Evolutionary conservation across 176 grass and related monocot genomes (phyloP), one percentile per base, ranked within the genome.

Genomic region (Typha latifolia): DNA sequence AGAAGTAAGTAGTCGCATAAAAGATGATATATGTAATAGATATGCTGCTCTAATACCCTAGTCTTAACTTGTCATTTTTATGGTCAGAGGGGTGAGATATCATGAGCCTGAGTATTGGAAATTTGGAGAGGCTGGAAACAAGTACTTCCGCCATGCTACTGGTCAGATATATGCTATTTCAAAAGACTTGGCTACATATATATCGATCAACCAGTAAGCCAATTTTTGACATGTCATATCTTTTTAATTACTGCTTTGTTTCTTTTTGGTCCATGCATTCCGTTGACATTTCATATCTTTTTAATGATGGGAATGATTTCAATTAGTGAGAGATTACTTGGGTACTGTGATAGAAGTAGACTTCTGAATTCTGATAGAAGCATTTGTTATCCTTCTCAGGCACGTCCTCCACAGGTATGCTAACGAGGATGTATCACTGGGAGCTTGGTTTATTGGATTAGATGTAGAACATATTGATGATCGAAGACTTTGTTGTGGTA

Each of bases 401-500:
- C 87, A 90, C 62, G 77, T 86, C 55, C 83, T 90, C 32, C 87
- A 90, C 80, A 90, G 74, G 76, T 86, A 85, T 34, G 91, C 91
- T 7, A 96, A 96, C 48, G 91, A 96, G 67, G 91, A 90, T 66
- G 91, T 96, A 16, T 85, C 84, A 65, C 67, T 96, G 4, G 84
- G 91, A 51, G 82, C 87, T 37, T 96, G 91, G 91, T 61, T 96
- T 10, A 72, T 96, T 20, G 87, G 91, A 8, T 73, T 96, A 47
- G 91, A 96, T 62, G 84, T 96, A 4, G 71, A 90, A 66, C 87
- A 96, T 75, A 76, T 96, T 26, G 87, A 96, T 69, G 87, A 96
- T 68, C 87, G 85, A 14, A 74, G 77, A 43, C 79, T 96, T 71
- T 96, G 91, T 78, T 90, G 91, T 73, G 81, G 85, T 59, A 96